These are phyloP conservation scores for Smittium mucronatum DNA, from an alignment of 371 early-diverging fungal genomes.

Conservation along the genomic window DNA sequence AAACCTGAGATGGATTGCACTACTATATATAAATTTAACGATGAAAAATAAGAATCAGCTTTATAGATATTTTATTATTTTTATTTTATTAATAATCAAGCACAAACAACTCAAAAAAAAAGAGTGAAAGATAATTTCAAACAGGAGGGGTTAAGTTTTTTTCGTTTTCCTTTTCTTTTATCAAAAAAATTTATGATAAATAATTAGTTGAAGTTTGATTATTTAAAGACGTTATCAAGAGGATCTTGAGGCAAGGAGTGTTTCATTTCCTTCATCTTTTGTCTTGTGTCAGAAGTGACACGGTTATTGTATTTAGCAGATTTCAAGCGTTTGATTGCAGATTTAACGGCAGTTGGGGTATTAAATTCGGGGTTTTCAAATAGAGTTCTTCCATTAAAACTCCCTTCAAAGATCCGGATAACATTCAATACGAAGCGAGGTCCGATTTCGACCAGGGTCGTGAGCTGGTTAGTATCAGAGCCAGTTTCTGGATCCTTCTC, in stretches of 20 bases:
- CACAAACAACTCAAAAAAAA: too few species aligned
- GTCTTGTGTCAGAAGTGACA: constrained; percentile 5
- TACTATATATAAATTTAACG: background rate
- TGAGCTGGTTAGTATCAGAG: constrained; percentile 33
- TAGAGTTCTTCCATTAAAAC: constrained; percentile 81
- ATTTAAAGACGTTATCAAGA: constrained; percentile 18
- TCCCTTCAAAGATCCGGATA: constrained; percentile 87
- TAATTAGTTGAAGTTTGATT: too few species aligned
- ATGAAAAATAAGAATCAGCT: too few species aligned
- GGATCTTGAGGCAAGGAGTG: constrained; percentile 19
- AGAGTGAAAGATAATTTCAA: too few species aligned
- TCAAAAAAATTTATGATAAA: too few species aligned
- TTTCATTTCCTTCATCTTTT: constrained; percentile 7
- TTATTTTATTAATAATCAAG: too few species aligned
- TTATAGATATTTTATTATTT: too few species aligned
- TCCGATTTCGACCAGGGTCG: constrained; percentile 88
- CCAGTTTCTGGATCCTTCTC: constrained; percentile 30
- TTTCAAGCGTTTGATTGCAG: constrained; percentile 18
- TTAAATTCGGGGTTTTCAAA: constrained; percentile 82
- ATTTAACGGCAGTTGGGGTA: constrained; percentile 43
- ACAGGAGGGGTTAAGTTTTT: too few species aligned
- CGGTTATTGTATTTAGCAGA: constrained; percentile 27
- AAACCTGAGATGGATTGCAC: background rate
- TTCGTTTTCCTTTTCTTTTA: too few species aligned
- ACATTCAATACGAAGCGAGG: constrained; percentile 88